Evolutionary conservation across 257 asterid genomes (phyloP), one percentile per base, ranked within the genome.

Genomic region (Gardenia jasminoides): DNA sequence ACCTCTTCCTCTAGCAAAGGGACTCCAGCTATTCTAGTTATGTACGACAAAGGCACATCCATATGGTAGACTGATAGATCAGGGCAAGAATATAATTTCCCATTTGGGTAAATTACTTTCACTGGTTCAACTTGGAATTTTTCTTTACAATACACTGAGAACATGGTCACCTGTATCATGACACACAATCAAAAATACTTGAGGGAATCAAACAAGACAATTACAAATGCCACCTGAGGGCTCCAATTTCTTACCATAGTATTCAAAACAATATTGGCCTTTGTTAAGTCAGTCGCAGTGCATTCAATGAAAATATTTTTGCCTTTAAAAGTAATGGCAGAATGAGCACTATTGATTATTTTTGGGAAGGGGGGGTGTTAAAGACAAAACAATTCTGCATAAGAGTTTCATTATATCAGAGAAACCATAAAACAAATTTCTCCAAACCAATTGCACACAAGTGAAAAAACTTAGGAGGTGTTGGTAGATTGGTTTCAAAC

Each of bases 211-310:
- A 59, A 33, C 19, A 22, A 61, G 20, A 73, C 47, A n/a, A 28
- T 71, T 47, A 65, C 17, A 64, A 48, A 47, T 16, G 31, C 43
- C 65, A 61, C 48, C 20, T 67, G 64, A 77, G 83, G 69, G 24
- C 54, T 24, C 68, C 56, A 7, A 33, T 50, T n/a, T 66, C 80
- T 78, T 90, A 95, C 99, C 99, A 95, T 88, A 74, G 99, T 95
- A 89, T 93, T 95, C 82, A 95, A 83, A 82, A 95, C 98, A 75
- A 91, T 86, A 75, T 87, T 95, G 80, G 99, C 98, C 85, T 93
- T 95, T 11, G 93, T 92, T 89, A 91, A 86, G 86, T 95, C 99
- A 33, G 98, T 93, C 75, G 99, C 99, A 47, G 99, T 95, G 90
- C 99, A 95, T 83, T 95, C 99, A 74, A 95, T 92, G 76, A 95